These are phyloP conservation scores for Diophrys sp. DNA, from an alignment of 73 alveolate genomes.

Conservation along the genomic window DNA sequence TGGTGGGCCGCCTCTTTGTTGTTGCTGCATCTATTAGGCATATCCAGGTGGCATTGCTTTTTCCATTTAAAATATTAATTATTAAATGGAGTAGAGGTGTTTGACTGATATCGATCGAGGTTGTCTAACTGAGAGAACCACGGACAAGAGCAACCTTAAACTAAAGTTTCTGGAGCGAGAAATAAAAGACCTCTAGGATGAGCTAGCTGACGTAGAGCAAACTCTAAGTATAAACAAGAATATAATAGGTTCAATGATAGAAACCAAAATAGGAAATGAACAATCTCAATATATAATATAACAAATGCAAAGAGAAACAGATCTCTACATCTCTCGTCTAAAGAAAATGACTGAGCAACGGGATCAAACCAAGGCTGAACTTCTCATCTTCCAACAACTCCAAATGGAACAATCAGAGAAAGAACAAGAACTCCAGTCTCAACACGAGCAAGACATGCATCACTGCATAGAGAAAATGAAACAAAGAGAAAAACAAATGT, in stretches of 20 bases:
- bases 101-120: slow-evolving; percentile 13
- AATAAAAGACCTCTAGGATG: slow-evolving; percentile 29
- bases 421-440: slow-evolving; percentile 40
- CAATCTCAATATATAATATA: slow-evolving; percentile 8
- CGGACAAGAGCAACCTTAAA: slow-evolving; percentile 34
- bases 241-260: slow-evolving; percentile 19
- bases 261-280: slow-evolving; percentile 16
- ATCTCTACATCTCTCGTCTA: neutral
- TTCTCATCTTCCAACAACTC: slow-evolving; percentile 39
- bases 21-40: neutral
- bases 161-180: slow-evolving; percentile 52
- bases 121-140: slow-evolving; percentile 20
- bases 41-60: neutral
- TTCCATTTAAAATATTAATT: neutral
- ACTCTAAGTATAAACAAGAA: slow-evolving; percentile 47
- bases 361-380: slow-evolving; percentile 45
- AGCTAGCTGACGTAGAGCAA: slow-evolving; percentile 42
- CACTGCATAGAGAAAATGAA: neutral
- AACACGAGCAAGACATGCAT: slow-evolving; percentile 22
- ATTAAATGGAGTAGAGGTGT: neutral
- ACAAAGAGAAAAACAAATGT: neutral
- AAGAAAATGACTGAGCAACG: slow-evolving; percentile 21
- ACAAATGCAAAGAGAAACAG: slow-evolving; percentile 17
- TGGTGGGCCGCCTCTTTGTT: no score
- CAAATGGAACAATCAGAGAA: slow-evolving; percentile 21